Conservation (phyloP, 2,329 filamentous ascomycete genomes). For the Botrytis deweyae region DNA sequence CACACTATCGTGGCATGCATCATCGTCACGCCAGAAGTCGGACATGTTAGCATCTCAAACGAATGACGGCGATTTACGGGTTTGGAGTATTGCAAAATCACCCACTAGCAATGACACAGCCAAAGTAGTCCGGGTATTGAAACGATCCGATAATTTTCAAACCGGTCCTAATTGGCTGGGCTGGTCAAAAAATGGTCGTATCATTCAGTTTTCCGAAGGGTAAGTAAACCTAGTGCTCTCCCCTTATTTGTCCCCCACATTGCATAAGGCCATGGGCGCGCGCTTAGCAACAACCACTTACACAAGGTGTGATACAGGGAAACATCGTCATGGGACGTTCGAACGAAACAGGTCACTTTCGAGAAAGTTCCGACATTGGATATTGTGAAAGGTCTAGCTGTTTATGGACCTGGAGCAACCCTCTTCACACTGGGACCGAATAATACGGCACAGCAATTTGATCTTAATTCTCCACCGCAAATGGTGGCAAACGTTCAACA, state of each 20-base stretch:
- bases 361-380: constrained; percentile 85
- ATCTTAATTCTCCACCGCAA: constrained; percentile 76
- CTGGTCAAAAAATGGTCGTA: constrained; percentile 97
- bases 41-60: constrained; percentile 97
- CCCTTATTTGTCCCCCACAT: constrained; percentile 23
- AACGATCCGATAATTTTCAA: constrained; percentile 70
- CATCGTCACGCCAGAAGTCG: constrained; percentile 91
- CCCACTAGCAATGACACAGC: constrained; percentile 70
- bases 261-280: constrained; percentile 45
- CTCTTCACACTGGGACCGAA: constrained; percentile 89
- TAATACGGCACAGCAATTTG: constrained; percentile 91
- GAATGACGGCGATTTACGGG: constrained; percentile 83
- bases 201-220: constrained; percentile 90
- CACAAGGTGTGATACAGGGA: constrained; percentile 55
- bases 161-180: constrained; percentile 90
- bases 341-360: constrained; percentile 94
- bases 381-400: constrained; percentile 75
- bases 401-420: constrained; percentile 86
- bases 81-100: constrained; percentile 93
- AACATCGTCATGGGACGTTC: constrained; percentile 93
- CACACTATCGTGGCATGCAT: constrained; percentile 90
- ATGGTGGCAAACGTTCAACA: constrained; percentile 89
- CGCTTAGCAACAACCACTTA: constrained; percentile 47
- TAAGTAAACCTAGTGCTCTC: constrained; percentile 50
- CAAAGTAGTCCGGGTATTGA: constrained; percentile 85